Evolutionary conservation across 306 rosid species (phyloP), one percentile per base, ranked within the genome.

Genomic region (Sophora flavescens): DNA sequence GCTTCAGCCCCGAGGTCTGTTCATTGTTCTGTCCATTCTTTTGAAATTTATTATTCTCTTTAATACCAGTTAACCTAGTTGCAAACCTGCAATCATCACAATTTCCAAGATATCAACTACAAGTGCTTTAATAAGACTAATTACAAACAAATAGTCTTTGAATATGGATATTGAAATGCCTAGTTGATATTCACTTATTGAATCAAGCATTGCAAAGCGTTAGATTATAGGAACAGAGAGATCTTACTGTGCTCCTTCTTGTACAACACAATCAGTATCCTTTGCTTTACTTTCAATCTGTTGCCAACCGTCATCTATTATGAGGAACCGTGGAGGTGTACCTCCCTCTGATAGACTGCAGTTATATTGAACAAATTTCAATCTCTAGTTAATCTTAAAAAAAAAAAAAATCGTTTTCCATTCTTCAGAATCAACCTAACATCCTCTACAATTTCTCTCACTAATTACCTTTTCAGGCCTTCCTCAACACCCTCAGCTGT

Each of bases 301-400:
- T 81, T 96, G 99, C 99, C 99, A 96, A 26, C 99, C 99, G 84
- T 96, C 99, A 63, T 96, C 99, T 72, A 96, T 88, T 58, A 96
- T 96, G 60, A 92, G 88, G 80, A 96, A 92, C 76, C 89, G 79
- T 8, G 99, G 90, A 22, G 99, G 99, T 5, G 93, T 86, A 68
- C 97, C 99, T 26, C 99, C 99, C 39, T 70, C 82, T 8, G 95
- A 83, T 60, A 95, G 82, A 86, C 97, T 90, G 91, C 87, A 87
- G 69, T 70, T 17, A 77, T 65, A 42, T 41, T 71, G 63, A 76
- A 81, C 53, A n/a, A 38, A 64, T 72, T 70, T 85, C 56, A 77
- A 70, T 54, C n/a, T 56, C 52, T 69, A 44, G 61, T 48, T 81
- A 74, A 73, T 9, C 68, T 44, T 14, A 26, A 16, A n/a, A n/a